phyloP scores from a whole-genome alignment of 345 rosid species.

The Gynandropsis gynandra region DNA sequence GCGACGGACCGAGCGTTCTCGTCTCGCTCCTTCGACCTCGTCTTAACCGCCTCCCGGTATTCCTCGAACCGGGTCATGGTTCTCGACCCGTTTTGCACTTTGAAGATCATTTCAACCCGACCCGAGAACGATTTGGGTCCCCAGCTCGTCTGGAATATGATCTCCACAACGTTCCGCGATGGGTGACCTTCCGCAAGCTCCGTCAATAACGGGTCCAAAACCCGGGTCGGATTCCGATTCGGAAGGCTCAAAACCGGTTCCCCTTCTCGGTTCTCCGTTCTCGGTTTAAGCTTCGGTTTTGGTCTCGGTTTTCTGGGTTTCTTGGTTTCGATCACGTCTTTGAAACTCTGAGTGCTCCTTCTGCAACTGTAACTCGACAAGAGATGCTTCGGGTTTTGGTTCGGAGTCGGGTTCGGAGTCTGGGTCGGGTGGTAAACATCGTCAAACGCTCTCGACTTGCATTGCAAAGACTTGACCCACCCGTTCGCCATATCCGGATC shows the following conservation, averaged over 20 bases:
- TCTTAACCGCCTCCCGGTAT: conserved; percentile 68
- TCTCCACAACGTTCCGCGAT: conserved; percentile 88
- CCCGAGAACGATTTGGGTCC: conserved; percentile 67
- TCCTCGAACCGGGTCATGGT: conserved; percentile 78
- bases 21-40: conserved; percentile 42
- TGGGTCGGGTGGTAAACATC: conserved; percentile 59
- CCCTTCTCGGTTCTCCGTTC: conserved; percentile 22
- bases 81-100: conserved; percentile 72
- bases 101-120: conserved; percentile 77
- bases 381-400: conserved; percentile 30
- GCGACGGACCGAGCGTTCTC: conserved; percentile 80
- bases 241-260: conserved; percentile 24
- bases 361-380: conserved; percentile 64
- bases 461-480: conserved; percentile 89
- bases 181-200: conserved; percentile 85
- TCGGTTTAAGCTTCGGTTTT: no score
- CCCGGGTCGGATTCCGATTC: conserved; percentile 31
- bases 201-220: conserved; percentile 44
- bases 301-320: conserved; percentile 24
- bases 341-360: conserved; percentile 46
- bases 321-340: conserved; percentile 59
- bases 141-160: conserved; percentile 94
- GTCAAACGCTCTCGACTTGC: conserved; percentile 86
- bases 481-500: conserved; percentile 52
- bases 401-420: no score